Evolutionary conservation across 2,329 filamentous ascomycete species (phyloP).

Genomic region (Helotiales sp.): DNA sequence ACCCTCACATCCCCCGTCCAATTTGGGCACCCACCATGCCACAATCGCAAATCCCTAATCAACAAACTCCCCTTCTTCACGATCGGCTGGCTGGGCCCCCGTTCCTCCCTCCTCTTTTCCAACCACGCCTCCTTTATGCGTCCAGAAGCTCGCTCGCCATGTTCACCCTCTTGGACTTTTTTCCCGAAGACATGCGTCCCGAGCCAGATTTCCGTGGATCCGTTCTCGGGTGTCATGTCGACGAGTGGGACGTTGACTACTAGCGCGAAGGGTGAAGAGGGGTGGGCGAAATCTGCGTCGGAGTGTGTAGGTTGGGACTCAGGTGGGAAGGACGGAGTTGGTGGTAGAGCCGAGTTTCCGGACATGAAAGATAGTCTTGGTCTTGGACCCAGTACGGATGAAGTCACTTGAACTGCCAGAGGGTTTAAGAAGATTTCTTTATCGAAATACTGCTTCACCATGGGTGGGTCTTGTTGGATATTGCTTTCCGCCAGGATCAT

Average conservation of each 20-base stretch:
- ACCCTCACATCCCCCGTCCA: constrained; percentile 46
- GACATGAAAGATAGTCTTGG: constrained; percentile 60
- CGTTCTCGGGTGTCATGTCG: constrained; percentile 36
- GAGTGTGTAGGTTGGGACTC: constrained; percentile 57
- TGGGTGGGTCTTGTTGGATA: constrained; percentile 60
- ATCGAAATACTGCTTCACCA: constrained; percentile 49
- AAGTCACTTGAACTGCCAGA: constrained; percentile 56
- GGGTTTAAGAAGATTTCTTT: constrained; percentile 54
- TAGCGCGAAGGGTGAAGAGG: constrained; percentile 41
- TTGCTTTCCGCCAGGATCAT: constrained; percentile 37
- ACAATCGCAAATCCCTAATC: constrained; percentile 58
- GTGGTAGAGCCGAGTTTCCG: constrained; percentile 57
- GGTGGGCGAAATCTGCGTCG: constrained; percentile 59
- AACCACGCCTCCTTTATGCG: constrained; percentile 46
- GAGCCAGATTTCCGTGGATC: constrained; percentile 41
- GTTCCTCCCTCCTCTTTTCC: constrained; percentile 34
- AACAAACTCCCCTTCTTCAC: constrained; percentile 56
- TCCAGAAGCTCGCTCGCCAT: constrained; percentile 56
- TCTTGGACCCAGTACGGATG: constrained; percentile 52
- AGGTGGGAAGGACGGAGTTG: constrained; percentile 40
- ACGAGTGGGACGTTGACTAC: constrained; percentile 39
- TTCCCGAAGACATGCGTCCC: constrained; percentile 32
- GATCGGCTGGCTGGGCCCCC: constrained; percentile 48
- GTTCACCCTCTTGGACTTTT: constrained; percentile 29
- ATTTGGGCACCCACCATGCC: constrained; percentile 65